Percentiles rank a stretch among this genome's conserved stretches.
Evolutionary conservation across 768 basidiomycete genomes (phyloP).

Genomic region (Pluteus cervinus): DNA sequence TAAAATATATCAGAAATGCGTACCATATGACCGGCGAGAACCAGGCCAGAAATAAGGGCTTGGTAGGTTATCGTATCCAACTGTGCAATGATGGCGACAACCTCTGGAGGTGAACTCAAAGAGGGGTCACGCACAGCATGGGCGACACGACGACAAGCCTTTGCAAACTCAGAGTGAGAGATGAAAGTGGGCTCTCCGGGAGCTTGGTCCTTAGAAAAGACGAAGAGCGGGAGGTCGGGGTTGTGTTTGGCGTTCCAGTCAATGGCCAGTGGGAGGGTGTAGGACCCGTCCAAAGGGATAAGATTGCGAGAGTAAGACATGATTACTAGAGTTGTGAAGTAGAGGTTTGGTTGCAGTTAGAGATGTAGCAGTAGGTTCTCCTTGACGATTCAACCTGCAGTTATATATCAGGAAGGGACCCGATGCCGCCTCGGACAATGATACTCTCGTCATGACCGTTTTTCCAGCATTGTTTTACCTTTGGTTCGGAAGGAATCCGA

Average conservation of each 20-base stretch:
- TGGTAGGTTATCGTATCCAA: constrained; percentile 34
- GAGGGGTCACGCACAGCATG: constrained; percentile 29
- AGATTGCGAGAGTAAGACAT: too few relatives aligned
- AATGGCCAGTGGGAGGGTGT: too few relatives aligned
- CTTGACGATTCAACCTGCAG: too few relatives aligned
- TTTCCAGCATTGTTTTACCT: too few relatives aligned
- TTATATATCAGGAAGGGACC: too few relatives aligned
- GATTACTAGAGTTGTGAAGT: constrained; percentile 1
- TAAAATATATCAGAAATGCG: constrained; percentile 5
- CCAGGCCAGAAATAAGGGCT: constrained; percentile 30
- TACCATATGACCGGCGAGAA: constrained; percentile 29
- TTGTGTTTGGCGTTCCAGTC: constrained; percentile 30
- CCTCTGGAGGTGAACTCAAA: constrained; percentile 20
- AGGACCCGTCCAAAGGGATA: too few relatives aligned
- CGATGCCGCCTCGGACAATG: too few relatives aligned
- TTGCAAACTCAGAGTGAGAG: constrained; percentile 36
- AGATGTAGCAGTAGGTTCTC: too few relatives aligned
- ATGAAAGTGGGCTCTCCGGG: constrained; percentile 19
- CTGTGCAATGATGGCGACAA: constrained; percentile 31
- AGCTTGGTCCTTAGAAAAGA: constrained; percentile 18
- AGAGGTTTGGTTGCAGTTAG: too few relatives aligned
- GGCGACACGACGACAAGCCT: constrained; percentile 37
- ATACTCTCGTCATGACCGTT: too few relatives aligned
- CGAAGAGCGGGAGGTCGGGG: constrained; percentile 21
- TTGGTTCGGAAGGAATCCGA: too few relatives aligned